A percentile compares a stretch with the other conserved stretches of the same genome.
These are phyloP conservation scores for Termitomyces sp. DNA, from an alignment of 768 basidiomycete species.

Conservation along the genomic window DNA sequence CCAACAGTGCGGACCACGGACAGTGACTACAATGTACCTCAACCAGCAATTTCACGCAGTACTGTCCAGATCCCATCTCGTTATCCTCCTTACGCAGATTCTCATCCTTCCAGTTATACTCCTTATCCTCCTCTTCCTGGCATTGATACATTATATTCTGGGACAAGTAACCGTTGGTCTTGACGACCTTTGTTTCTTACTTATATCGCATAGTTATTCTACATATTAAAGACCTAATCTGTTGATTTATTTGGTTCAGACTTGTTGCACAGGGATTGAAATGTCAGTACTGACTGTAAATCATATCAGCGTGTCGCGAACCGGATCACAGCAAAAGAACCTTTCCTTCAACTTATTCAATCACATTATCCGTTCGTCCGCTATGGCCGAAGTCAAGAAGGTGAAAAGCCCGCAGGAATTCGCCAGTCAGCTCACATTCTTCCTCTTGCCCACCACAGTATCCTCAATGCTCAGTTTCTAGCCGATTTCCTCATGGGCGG, in stretches of 20 bases:
- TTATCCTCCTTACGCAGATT: conserved; percentile 10
- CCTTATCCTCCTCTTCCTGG: conserved; percentile 8
- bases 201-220: conserved; percentile 6
- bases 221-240: conserved; percentile 2
- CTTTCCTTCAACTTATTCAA: conserved; percentile 36
- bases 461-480: conserved; percentile 26
- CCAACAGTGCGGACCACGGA: conserved; percentile 10
- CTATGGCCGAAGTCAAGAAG: conserved; percentile 83
- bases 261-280: neutral
- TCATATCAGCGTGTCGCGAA: neutral
- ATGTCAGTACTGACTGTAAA: neutral
- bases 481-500: conserved; percentile 97
- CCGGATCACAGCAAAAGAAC: conserved; percentile 8
- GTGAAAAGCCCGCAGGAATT: conserved; percentile 90
- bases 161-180: conserved; percentile 15
- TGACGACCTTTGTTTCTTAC: conserved; percentile 7
- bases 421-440: conserved; percentile 46
- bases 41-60: conserved; percentile 3
- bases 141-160: conserved; percentile 12
- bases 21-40: conserved; percentile 7
- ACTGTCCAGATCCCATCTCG: conserved; percentile 9
- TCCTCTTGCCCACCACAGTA: neutral
- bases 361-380: conserved; percentile 32
- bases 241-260: neutral
- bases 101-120: conserved; percentile 3